Base-by-base conservation (phyloP, 2,329 filamentous ascomycete genomes). In the Trichoderma brevicompactum region DNA sequence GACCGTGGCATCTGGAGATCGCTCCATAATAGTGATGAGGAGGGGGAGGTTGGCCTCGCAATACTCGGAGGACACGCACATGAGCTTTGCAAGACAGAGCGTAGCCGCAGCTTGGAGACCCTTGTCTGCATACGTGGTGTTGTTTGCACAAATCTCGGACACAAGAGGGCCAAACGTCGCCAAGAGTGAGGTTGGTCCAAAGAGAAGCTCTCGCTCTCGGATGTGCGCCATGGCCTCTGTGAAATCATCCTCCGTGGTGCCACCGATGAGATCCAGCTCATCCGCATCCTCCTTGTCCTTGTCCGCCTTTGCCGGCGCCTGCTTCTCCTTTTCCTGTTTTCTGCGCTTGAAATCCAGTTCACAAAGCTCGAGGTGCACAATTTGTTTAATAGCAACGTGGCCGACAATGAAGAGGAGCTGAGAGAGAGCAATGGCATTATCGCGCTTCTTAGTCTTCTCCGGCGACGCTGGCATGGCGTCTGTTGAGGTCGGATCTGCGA, bases 51-150 rank as follows among this genome's bases (percentile, higher is more conserved):
- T 96, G 46, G 87, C 86, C 78, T 98, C 95, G 79, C 95, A 99
- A 80, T 97, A 99, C 77, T 98, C 93, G 5, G 92, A 90, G 71
- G 92, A 96, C 48, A 99, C 94, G 74, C 96, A 99, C 96, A 99
- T 99, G 67, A 99, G 87, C 81, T 99, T 99, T 4, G 94, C 94
- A 73, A 99, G 85, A 75, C 95, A 99, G 8, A 99, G 82, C 0
- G 95, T 97, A 10, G 95, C 94, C 46, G 96, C 92, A 23, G 93
- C 92, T 78, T 99, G 95, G 10, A 99, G 86, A 65, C 92, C 92
- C 69, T 91, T 89, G 78, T 97, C 93, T 65, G 89, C 88, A 79
- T 98, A 98, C 0, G 89, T 89, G 6, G 93, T 97, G 78, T 96
- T 98, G 78, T 96, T 96, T 69, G 91, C 90, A 79, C 95, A 98